Conservation (phyloP, 495 filamentous ascomycete species). For the Articulospora tetracladia region DNA sequence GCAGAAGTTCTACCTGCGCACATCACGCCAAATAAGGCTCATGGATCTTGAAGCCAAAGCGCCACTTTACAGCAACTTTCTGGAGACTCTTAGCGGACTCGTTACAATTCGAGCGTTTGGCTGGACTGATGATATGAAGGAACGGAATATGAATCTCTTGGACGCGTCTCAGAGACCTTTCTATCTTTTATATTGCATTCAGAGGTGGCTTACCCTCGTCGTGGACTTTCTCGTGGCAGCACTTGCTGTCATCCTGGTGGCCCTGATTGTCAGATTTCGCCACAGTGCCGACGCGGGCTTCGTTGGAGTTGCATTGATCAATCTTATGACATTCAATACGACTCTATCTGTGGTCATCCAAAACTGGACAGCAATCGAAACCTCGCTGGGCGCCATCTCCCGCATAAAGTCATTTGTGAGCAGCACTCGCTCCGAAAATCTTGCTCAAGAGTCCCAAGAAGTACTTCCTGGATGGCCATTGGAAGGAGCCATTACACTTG, state of each 20-base stretch:
- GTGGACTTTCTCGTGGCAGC: conserved; percentile 48
- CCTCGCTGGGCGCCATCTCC: conserved; percentile 46
- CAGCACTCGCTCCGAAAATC: conserved; percentile 20
- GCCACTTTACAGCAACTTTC: conserved; percentile 54
- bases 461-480: conserved; percentile 35
- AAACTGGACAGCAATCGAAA: conserved; percentile 46
- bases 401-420: conserved; percentile 37
- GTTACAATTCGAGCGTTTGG: conserved; percentile 44
- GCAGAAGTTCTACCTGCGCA: conserved; percentile 51
- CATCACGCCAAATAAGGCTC: conserved; percentile 59
- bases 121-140: conserved; percentile 27
- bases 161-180: conserved; percentile 54
- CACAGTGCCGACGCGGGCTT: conserved; percentile 36
- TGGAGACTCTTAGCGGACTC: conserved; percentile 43
- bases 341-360: conserved; percentile 46
- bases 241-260: conserved; percentile 23
- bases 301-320: conserved; percentile 52
- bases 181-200: conserved; percentile 45
- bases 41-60: conserved; percentile 57
- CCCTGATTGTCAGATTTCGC: conserved; percentile 29
- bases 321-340: conserved; percentile 52
- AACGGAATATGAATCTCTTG: conserved; percentile 38
- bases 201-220: conserved; percentile 37
- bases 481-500: conserved; percentile 27
- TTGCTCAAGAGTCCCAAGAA: not conserved